A percentile compares a stretch with the other conserved stretches of the same genome.
Evolutionary conservation across 371 early-diverging fungal species (phyloP).

Genomic region (Circinella minor): DNA sequence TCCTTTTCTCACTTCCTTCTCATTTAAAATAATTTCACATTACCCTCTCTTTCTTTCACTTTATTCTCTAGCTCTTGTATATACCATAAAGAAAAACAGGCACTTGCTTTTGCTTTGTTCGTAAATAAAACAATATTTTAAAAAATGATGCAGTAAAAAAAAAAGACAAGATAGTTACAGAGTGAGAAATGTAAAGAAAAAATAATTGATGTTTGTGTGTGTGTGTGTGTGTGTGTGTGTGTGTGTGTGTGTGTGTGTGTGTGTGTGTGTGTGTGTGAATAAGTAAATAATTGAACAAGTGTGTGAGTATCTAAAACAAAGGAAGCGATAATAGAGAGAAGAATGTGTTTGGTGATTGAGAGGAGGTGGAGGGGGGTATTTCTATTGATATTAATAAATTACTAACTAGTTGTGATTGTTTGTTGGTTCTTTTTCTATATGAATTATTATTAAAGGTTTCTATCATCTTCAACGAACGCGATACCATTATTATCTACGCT

Average conservation of each 20-base stretch:
- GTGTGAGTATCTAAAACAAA: background rate
- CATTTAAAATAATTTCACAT: too few species aligned
- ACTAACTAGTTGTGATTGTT: background rate
- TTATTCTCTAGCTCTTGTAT: background rate
- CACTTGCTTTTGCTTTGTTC: background rate
- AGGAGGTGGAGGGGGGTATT: background rate
- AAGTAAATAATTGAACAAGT: background rate
- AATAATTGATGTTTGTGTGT: too few species aligned
- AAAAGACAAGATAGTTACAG: background rate
- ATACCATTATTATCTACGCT: background rate
- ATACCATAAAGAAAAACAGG: background rate
- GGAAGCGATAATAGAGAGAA: background rate
- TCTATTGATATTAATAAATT: slow-evolving; percentile 4
- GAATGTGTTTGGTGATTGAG: background rate
- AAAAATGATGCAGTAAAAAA: background rate
- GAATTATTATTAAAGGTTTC: background rate
- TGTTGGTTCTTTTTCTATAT: background rate
- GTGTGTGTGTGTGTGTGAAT: too few species aligned
- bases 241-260: too few species aligned
- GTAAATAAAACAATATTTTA: background rate
- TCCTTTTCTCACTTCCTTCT: too few species aligned
- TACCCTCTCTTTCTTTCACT: background rate
- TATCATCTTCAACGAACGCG: slow-evolving; percentile 2
- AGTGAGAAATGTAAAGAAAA: background rate
- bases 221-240: too few species aligned